These are phyloP conservation scores for Sechiopsis laciniata DNA, from an alignment of 306 rosid genomes.

Conservation along the genomic window DNA sequence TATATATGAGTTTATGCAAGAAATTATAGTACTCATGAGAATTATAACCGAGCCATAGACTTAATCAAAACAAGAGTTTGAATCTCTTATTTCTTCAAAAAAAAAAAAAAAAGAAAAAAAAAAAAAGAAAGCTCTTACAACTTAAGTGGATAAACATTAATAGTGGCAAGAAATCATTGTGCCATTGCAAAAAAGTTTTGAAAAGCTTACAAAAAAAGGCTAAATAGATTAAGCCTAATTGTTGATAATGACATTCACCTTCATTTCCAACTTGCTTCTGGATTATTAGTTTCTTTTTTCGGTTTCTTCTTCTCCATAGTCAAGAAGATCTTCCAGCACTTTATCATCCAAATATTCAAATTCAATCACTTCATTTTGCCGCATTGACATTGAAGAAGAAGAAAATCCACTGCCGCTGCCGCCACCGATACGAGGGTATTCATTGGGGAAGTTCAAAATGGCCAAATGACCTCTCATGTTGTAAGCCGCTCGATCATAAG, in stretches of 20 bases:
- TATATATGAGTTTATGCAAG: too few relatives aligned
- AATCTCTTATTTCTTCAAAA: too few relatives aligned
- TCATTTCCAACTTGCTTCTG: background rate
- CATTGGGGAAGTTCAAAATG: constrained; percentile 70
- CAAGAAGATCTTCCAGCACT: too few relatives aligned
- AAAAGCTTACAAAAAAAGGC: background rate
- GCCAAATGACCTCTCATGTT: constrained; percentile 80
- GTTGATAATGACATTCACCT: background rate
- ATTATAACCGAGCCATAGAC: background rate
- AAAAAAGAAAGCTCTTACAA: too few relatives aligned
- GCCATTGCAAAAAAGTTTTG: background rate
- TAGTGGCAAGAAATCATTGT: background rate
- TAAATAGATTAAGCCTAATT: background rate
- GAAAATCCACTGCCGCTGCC: background rate
- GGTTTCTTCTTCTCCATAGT: too few relatives aligned
- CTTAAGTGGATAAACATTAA: background rate
- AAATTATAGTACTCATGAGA: background rate
- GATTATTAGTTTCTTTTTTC: background rate
- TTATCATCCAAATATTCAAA: too few relatives aligned
- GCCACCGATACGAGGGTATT: constrained; percentile 28
- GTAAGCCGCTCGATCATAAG: constrained; percentile 84
- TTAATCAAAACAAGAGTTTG: background rate
- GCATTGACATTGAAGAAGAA: background rate
- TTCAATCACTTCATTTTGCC: too few relatives aligned
- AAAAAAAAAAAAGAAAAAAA: too few relatives aligned